phyloP scores from a whole-genome alignment of 441 rosid genomes.

The Populus hybrid region DNA sequence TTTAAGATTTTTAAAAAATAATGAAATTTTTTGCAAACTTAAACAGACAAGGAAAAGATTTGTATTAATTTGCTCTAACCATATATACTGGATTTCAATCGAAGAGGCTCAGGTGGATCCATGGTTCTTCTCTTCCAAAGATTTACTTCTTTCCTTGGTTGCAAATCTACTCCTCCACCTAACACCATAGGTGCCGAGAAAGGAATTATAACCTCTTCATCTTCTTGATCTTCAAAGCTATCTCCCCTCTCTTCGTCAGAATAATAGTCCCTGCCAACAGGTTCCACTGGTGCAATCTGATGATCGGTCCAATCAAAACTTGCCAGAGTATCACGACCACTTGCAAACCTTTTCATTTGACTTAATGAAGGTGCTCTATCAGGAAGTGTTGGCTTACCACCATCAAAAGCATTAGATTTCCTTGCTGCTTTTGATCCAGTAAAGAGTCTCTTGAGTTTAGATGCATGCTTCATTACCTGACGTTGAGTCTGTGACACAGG shows the following conservation, averaged over 20 bases:
- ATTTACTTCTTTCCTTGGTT: slow-evolving; percentile 64
- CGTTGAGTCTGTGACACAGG: slow-evolving; percentile 6
- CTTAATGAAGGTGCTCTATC: slow-evolving; percentile 59
- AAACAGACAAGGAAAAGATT: not conserved
- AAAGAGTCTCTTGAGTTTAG: slow-evolving; percentile 40
- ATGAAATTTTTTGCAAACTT: not conserved
- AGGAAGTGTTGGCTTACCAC: slow-evolving; percentile 12
- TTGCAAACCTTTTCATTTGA: slow-evolving; percentile 73
- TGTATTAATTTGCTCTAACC: not conserved
- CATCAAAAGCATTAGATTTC: slow-evolving; percentile 25
- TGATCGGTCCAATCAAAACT: slow-evolving; percentile 68
- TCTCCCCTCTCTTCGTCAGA: slow-evolving; percentile 50
- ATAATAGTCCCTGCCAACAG: slow-evolving; percentile 35
- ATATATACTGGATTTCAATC: slow-evolving; percentile 24
- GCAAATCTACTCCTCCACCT: slow-evolving; percentile 30
- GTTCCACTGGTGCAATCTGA: slow-evolving; percentile 49
- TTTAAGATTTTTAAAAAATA: not conserved
- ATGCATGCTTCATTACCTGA: slow-evolving; percentile 22
- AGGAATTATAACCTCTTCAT: slow-evolving; percentile 45
- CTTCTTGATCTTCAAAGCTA: slow-evolving; percentile 16
- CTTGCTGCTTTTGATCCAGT: slow-evolving; percentile 11
- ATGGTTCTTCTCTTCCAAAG: slow-evolving; percentile 88
- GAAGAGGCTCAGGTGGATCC: slow-evolving; percentile 71
- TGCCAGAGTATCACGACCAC: slow-evolving; percentile 54
- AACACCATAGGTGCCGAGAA: slow-evolving; percentile 63